A percentile compares a stretch with the other conserved stretches of the same genome.
These are phyloP conservation scores for Cladosporium sp. DNA, from an alignment of 2,329 filamentous ascomycete species.

Conservation along the genomic window DNA sequence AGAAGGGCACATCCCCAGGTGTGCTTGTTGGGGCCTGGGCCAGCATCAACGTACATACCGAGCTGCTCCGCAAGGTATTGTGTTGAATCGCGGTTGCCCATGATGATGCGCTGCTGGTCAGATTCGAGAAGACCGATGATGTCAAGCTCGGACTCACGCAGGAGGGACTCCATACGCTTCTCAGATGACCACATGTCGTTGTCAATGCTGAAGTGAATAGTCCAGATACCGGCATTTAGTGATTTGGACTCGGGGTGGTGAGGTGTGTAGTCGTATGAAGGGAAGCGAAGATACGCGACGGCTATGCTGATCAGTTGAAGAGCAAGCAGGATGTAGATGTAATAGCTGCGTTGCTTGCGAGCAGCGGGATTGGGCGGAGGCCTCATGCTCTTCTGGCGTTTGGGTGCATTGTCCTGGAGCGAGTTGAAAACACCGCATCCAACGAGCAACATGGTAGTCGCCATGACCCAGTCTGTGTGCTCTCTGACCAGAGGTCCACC, in stretches of 20 bases:
- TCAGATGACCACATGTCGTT: constrained; percentile 99
- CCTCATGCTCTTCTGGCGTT: constrained; percentile 30
- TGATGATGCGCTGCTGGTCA: constrained; percentile 95
- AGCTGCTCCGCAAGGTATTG: constrained; percentile 94
- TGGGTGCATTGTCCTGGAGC: constrained; percentile 45
- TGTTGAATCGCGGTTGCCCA: constrained; percentile 96
- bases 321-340: constrained; percentile 65
- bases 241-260: constrained; percentile 85
- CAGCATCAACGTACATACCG: constrained; percentile 98
- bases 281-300: constrained; percentile 85
- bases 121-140: constrained; percentile 92
- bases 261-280: constrained; percentile 83
- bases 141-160: constrained; percentile 86
- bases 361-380: constrained; percentile 43
- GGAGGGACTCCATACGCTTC: constrained; percentile 71
- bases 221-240: constrained; percentile 96
- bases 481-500: constrained; percentile 89
- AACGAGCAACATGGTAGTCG: constrained; percentile 75
- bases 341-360: constrained; percentile 59
- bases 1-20: constrained; percentile 92
- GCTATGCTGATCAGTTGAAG: constrained; percentile 77
- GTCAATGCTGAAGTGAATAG: constrained; percentile 94
- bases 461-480: constrained; percentile 94
- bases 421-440: constrained; percentile 78
- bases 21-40: constrained; percentile 96